A percentile compares a stretch with the other conserved stretches of the same genome.
Evolutionary conservation across 495 filamentous ascomycete genomes (phyloP).

Genomic region (Penicillium ochrochloron): DNA sequence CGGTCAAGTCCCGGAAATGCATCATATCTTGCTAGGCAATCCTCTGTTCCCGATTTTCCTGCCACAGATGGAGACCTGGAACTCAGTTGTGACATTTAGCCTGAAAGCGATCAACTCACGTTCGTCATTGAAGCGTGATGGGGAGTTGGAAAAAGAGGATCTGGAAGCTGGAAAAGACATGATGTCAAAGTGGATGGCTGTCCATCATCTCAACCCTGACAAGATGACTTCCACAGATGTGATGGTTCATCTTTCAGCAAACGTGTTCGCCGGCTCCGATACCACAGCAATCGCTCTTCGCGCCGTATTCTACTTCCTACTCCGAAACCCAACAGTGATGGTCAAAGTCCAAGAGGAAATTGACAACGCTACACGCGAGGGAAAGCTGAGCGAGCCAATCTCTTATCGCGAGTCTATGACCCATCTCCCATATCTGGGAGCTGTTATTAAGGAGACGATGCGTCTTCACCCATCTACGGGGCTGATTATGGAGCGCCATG

Average conservation of each 20-base stretch:
- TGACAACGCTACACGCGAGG: slow-evolving; percentile 46
- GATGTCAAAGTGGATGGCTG: slow-evolving; percentile 35
- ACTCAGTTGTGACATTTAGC: slow-evolving; percentile 37
- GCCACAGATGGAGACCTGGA: slow-evolving; percentile 41
- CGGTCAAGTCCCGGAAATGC: slow-evolving; percentile 40
- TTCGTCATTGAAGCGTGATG: slow-evolving; percentile 38
- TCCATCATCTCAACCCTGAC: slow-evolving; percentile 31
- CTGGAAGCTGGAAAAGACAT: slow-evolving; percentile 33
- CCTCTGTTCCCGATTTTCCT: slow-evolving; percentile 41
- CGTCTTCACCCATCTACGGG: slow-evolving; percentile 64
- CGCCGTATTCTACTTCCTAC: slow-evolving; percentile 64
- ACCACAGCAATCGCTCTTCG: slow-evolving; percentile 64
- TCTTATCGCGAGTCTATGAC: slow-evolving; percentile 49
- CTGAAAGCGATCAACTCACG: slow-evolving; percentile 30
- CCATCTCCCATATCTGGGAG: slow-evolving; percentile 55
- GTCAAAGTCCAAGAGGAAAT: slow-evolving; percentile 55
- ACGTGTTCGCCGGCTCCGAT: slow-evolving; percentile 53
- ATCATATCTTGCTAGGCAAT: slow-evolving; percentile 41
- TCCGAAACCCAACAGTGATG: slow-evolving; percentile 55
- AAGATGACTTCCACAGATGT: slow-evolving; percentile 34
- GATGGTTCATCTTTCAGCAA: slow-evolving; percentile 36
- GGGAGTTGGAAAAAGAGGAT: slow-evolving; percentile 28
- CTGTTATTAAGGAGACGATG: slow-evolving; percentile 63
- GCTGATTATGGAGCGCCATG: slow-evolving; percentile 65
- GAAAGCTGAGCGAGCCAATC: slow-evolving; percentile 32